Conservation (phyloP, 1,139 yeast species). For the Williopsis jadinii region DNA sequence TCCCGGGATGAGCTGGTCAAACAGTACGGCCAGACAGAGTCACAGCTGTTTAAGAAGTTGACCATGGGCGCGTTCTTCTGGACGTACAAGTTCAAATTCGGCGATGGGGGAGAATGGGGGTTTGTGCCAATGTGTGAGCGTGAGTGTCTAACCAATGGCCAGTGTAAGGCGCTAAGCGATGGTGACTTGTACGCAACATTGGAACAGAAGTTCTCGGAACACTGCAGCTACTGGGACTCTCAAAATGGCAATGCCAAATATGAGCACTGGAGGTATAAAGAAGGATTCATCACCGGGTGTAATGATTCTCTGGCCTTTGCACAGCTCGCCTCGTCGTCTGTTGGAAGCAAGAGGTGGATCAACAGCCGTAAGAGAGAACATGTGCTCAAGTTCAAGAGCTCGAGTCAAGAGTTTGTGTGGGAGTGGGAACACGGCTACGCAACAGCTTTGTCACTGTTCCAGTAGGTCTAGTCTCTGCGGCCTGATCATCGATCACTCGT, state of each 20-base stretch:
- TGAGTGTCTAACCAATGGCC: slow-evolving; percentile 40
- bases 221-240: slow-evolving; percentile 61
- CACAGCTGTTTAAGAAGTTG: slow-evolving; percentile 43
- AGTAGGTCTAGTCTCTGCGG: too few species aligned
- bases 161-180: slow-evolving; percentile 19
- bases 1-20: slow-evolving; percentile 41
- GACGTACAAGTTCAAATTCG: slow-evolving; percentile 83
- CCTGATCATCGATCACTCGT: too few species aligned
- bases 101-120: slow-evolving; percentile 97
- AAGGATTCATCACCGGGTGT: slow-evolving; percentile 74
- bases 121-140: slow-evolving; percentile 67
- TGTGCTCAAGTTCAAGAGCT: slow-evolving; percentile 17
- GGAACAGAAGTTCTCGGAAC: slow-evolving; percentile 37
- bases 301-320: slow-evolving; percentile 63
- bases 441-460: slow-evolving; percentile 38
- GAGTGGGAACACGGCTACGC: slow-evolving; percentile 86
- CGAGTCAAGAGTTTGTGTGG: slow-evolving; percentile 46
- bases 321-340: slow-evolving; percentile 55
- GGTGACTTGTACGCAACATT: slow-evolving; percentile 37
- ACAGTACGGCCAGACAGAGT: slow-evolving; percentile 40
- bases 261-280: slow-evolving; percentile 76
- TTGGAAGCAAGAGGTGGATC: slow-evolving; percentile 77
- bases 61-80: slow-evolving; percentile 76
- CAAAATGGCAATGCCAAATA: slow-evolving; percentile 52
- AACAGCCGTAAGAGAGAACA: slow-evolving; percentile 51